phyloP scores from a whole-genome alignment of 495 filamentous ascomycete species.

The Letharia columbiana region DNA sequence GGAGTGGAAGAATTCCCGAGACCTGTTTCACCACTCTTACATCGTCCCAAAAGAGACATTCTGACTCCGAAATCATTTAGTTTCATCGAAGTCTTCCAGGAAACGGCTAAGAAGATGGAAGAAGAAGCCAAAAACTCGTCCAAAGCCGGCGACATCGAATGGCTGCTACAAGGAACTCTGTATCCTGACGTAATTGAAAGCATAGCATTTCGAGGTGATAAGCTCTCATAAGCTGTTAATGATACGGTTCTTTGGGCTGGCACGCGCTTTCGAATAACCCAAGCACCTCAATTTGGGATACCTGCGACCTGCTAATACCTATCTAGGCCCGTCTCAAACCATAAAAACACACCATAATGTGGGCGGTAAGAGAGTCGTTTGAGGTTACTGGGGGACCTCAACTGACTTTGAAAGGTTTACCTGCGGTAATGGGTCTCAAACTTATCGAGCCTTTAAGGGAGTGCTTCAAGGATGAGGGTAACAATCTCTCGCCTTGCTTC shows the following conservation, averaged over 20 bases:
- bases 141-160: conserved; percentile 63
- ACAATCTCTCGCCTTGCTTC: neutral
- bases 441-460: conserved; percentile 61
- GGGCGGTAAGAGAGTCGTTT: conserved; percentile 31
- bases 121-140: conserved; percentile 51
- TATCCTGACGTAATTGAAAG: conserved; percentile 44
- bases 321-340: conserved; percentile 66
- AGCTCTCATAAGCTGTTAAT: neutral
- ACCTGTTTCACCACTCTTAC: no score
- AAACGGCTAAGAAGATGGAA: conserved; percentile 68
- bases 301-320: conserved; percentile 30
- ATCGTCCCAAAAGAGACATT: no score
- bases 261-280: neutral
- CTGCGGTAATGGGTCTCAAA: no score
- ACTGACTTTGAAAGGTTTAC: neutral
- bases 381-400: neutral
- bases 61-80: conserved; percentile 15
- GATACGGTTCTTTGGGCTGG: neutral
- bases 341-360: conserved; percentile 88
- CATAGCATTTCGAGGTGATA: conserved; percentile 14
- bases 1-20: no score
- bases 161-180: conserved; percentile 77
- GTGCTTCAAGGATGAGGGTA: conserved; percentile 63
- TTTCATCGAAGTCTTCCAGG: conserved; percentile 84
- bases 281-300: neutral